These are phyloP conservation scores for Sphaerostilbella broomeana DNA, from an alignment of 2,329 filamentous ascomycete genomes.

Conservation along the genomic window DNA sequence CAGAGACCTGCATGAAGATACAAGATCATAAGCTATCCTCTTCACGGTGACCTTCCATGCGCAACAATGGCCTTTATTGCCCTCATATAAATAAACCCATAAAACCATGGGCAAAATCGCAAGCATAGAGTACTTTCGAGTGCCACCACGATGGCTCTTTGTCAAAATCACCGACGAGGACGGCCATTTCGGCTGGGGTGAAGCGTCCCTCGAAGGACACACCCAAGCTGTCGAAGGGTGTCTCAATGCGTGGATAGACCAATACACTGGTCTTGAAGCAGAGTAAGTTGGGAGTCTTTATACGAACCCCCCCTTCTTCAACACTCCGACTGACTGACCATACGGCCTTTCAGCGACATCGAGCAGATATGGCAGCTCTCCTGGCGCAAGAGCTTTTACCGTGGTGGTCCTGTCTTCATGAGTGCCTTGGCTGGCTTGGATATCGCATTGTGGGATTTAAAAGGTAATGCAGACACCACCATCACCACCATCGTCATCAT, in stretches of 20 bases:
- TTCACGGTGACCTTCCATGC: no score
- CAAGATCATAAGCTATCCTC: no score
- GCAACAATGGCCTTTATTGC: no score
- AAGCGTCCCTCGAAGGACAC: conserved; percentile 68
- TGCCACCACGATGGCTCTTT: conserved; percentile 70
- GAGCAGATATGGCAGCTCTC: conserved; percentile 74
- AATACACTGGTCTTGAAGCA: conserved; percentile 61
- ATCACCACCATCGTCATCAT: neutral
- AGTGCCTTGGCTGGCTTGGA: conserved; percentile 70
- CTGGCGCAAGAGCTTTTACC: conserved; percentile 67
- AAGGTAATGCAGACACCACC: conserved; percentile 34
- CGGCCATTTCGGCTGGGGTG: conserved; percentile 64
- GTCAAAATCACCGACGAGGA: conserved; percentile 67
- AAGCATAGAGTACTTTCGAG: conserved; percentile 64
- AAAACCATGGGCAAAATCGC: conserved; percentile 28
- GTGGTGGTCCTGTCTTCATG: conserved; percentile 75
- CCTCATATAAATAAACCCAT: no score
- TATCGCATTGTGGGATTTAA: conserved; percentile 75
- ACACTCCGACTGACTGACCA: no score
- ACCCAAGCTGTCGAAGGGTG: conserved; percentile 68
- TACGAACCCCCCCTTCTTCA: neutral
- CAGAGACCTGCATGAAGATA: no score
- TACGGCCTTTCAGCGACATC: conserved; percentile 50
- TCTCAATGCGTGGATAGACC: conserved; percentile 57
- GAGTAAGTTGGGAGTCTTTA: conserved; percentile 42